Percentiles rank a stretch among this genome's conserved stretches.
phyloP scores from a whole-genome alignment of 306 rosid genomes.

The Rubus parviflorus region DNA sequence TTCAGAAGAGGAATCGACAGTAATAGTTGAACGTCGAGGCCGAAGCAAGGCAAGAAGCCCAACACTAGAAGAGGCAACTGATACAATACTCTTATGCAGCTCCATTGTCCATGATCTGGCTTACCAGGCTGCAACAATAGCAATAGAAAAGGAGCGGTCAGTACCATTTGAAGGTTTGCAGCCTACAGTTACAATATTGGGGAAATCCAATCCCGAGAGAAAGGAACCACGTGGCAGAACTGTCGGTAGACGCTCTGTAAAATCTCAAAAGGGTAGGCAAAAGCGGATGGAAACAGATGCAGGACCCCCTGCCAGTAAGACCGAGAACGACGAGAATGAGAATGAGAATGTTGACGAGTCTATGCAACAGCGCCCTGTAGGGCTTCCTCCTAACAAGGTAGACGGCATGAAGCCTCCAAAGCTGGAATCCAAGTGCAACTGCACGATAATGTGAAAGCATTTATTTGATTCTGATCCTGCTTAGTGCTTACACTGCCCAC shows the following conservation, averaged over 20 bases:
- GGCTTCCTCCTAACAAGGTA: conserved; percentile 71
- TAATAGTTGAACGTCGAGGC: conserved; percentile 65
- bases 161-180: conserved; percentile 60
- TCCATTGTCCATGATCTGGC: conserved; percentile 91
- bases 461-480: background rate
- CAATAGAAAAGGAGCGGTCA: conserved; percentile 67
- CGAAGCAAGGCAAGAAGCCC: conserved; percentile 69
- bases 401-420: conserved; percentile 76
- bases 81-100: conserved; percentile 91
- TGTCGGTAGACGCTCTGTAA: conserved; percentile 42
- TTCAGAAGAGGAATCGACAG: conserved; percentile 68
- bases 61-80: conserved; percentile 95
- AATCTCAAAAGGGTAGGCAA: conserved; percentile 61
- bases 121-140: conserved; percentile 76
- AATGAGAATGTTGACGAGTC: conserved; percentile 52
- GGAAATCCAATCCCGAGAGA: conserved; percentile 50
- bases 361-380: conserved; percentile 44
- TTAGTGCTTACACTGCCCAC: conserved; percentile 17
- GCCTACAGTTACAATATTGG: conserved; percentile 74
- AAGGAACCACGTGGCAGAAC: conserved; percentile 53
- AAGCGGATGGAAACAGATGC: conserved; percentile 50
- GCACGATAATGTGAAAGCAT: conserved; percentile 84
- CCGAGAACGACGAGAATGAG: conserved; percentile 72
- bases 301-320: conserved; percentile 41
- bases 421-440: conserved; percentile 94